These are phyloP conservation scores for Colletotrichum noveboracense DNA, from an alignment of 2,329 filamentous ascomycete genomes.

Conservation along the genomic window DNA sequence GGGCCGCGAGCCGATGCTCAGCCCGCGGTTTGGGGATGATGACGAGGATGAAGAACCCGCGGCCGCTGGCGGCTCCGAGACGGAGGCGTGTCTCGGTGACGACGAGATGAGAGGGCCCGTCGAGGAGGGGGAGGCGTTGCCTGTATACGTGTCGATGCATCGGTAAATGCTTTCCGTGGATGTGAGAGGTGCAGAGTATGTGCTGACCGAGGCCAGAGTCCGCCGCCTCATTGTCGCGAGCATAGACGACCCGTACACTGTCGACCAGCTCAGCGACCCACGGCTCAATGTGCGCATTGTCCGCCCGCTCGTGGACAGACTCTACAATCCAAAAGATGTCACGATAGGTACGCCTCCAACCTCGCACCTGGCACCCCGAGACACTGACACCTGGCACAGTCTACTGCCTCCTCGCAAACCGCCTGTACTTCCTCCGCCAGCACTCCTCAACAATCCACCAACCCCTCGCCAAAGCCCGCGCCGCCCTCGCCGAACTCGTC, in stretches of 20 bases:
- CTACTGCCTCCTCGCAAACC: conserved; percentile 75
- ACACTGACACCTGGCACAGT: conserved; percentile 44
- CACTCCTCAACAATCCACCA: conserved; percentile 71
- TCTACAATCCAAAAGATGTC: conserved; percentile 69
- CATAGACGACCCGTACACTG: conserved; percentile 47
- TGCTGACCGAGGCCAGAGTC: conserved; percentile 1
- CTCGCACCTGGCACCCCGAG: neutral
- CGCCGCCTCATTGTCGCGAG: conserved; percentile 18
- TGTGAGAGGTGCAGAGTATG: neutral
- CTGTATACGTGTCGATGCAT: conserved; percentile 19
- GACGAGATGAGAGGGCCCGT: neutral
- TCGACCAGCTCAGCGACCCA: conserved; percentile 70
- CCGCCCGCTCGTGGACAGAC: conserved; percentile 70
- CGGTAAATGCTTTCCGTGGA: neutral
- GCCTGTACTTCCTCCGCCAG: conserved; percentile 72
- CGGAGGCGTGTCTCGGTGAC: conserved; percentile 14
- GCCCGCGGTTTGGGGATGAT: neutral
- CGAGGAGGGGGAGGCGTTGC: neutral
- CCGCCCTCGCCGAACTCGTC: conserved; percentile 71
- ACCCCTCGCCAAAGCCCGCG: conserved; percentile 72
- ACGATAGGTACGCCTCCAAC: conserved; percentile 56
- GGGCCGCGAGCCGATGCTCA: neutral
- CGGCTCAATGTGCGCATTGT: conserved; percentile 72
- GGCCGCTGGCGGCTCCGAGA: conserved; percentile 9
- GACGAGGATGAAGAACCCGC: neutral